Percentiles rank a stretch among this genome's conserved stretches.
These are phyloP conservation scores for Tausonia pullulans DNA, from an alignment of 1,284 basidiomycete species.

Conservation along the genomic window DNA sequence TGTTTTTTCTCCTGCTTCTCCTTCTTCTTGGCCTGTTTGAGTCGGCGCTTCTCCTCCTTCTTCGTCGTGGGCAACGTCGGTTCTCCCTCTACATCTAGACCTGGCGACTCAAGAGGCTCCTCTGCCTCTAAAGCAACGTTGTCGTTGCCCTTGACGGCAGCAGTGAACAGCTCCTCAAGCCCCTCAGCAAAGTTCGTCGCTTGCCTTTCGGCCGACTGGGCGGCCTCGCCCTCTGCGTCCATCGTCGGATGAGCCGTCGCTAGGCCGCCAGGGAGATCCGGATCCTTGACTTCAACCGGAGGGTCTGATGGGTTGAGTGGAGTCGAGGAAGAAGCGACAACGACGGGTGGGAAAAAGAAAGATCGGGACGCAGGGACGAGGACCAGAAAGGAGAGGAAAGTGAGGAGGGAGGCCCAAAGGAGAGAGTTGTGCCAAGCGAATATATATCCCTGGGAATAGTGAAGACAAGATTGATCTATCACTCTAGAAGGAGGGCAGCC, in stretches of 20 bases:
- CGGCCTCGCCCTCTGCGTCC: conserved; percentile 9
- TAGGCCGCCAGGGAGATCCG: no score
- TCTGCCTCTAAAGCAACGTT: background rate
- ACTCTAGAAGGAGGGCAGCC: background rate
- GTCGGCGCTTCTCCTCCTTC: conserved; percentile 5
- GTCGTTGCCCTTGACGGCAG: conserved; percentile 2
- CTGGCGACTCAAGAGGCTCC: background rate
- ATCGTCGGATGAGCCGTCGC: background rate
- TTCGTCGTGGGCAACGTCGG: background rate
- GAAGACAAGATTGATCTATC: background rate
- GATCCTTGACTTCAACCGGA: no score
- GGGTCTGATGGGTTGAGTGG: no score
- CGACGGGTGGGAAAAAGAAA: conserved; percentile 19
- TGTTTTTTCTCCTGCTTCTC: conserved; percentile 10
- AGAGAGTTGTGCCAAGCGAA: conserved; percentile 33
- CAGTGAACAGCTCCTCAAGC: background rate
- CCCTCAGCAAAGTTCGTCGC: conserved; percentile 8
- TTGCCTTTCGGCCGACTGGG: conserved; percentile 14
- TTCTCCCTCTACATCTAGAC: conserved; percentile 6
- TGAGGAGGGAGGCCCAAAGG: conserved; percentile 20
- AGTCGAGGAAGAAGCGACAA: background rate
- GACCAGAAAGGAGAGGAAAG: conserved; percentile 21
- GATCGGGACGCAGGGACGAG: conserved; percentile 20
- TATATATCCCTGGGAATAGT: conserved; percentile 31
- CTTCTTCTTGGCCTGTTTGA: conserved; percentile 3